Evolutionary conservation across 2,329 filamentous ascomycete genomes (phyloP), one percentile per base, ranked within the genome.

Genomic region (Aspergillus costaricaensis): DNA sequence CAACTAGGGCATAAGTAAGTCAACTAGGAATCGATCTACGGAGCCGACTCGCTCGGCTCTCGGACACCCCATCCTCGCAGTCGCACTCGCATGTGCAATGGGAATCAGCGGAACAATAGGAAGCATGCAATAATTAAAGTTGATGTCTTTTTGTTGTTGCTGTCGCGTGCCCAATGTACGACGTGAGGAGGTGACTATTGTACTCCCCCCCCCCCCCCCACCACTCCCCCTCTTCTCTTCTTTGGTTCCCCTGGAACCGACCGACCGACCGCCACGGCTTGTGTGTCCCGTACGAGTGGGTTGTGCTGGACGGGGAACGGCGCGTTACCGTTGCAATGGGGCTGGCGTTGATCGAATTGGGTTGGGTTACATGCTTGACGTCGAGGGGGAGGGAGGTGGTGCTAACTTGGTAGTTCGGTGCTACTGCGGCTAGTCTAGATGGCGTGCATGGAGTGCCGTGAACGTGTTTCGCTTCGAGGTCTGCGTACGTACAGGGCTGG

Each of bases 241-340:
- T 14, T 36, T 36, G 12, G 32, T 36, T 36, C 32, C 32, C 32
- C 32, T 36, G 41, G 41, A 19, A 23, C n/a, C 25, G 25, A 23
- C 23, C 23, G 23, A 25, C 23, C 23, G 23, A 8, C 38, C 14
- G 38, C 38, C 38, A 41, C 27, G 25, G 32, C 38, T 30, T 12
- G 4, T n/a, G 30, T 10, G 25, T 27, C 10, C 32, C 32, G 32
- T 14, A 36, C 12, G 32, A 36, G 32, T 36, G 32, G 10, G 32
- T 30, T 30, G 44, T 49, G 47, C 47, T 36, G 32, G 12, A 36
- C 32, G 12, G 32, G 32, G 32, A 14, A 36, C 32, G 32, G 14
- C 47, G 19, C 15, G 51, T 62, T 65, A 63, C 60, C 61, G 60
- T 70, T 68, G 61, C 61, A 67, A 59, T 67, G 32, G 54, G 51